Percentiles rank a stretch among this genome's conserved stretches.
Evolutionary conservation across 495 filamentous ascomycete genomes (phyloP).

Genomic region (Penicillium salamii): DNA sequence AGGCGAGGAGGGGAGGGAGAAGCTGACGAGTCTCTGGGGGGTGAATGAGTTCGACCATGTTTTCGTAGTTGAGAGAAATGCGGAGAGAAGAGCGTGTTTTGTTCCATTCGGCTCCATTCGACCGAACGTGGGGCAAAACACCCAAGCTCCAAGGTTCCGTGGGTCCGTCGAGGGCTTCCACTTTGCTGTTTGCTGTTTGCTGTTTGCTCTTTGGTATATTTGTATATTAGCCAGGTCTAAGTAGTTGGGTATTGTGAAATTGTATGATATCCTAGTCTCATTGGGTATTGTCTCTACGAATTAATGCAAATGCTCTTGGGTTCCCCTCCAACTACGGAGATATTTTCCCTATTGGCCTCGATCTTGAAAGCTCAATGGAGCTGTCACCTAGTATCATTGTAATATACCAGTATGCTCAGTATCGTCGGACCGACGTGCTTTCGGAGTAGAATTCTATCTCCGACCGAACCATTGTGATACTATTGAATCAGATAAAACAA

Average conservation of each 20-base stretch:
- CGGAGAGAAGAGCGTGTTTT: neutral
- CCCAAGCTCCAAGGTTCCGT: conserved; percentile 6
- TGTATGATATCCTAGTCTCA: too few relatives aligned
- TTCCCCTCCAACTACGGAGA: too few relatives aligned
- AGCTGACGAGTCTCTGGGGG: conserved; percentile 63
- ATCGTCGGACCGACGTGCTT: neutral
- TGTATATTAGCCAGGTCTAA: too few relatives aligned
- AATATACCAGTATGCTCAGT: too few relatives aligned
- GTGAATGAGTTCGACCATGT: conserved; percentile 55
- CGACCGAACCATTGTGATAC: neutral
- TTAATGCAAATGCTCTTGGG: too few relatives aligned
- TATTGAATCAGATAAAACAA: neutral
- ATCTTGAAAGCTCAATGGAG: too few relatives aligned
- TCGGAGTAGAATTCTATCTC: neutral
- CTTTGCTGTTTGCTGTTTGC: neutral
- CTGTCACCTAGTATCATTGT: too few relatives aligned
- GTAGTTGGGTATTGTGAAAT: too few relatives aligned
- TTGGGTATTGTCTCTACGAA: too few relatives aligned
- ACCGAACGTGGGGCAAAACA: conserved; percentile 28
- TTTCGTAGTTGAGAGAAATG: conserved; percentile 11
- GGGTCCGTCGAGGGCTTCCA: neutral
- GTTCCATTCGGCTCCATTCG: conserved; percentile 23
- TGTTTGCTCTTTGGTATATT: too few relatives aligned
- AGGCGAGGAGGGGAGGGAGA: conserved; percentile 75
- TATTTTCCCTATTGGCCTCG: too few relatives aligned